Evolutionary conservation across 2,329 filamentous ascomycete genomes (phyloP).

Genomic region (Talaromyces atroroseus): DNA sequence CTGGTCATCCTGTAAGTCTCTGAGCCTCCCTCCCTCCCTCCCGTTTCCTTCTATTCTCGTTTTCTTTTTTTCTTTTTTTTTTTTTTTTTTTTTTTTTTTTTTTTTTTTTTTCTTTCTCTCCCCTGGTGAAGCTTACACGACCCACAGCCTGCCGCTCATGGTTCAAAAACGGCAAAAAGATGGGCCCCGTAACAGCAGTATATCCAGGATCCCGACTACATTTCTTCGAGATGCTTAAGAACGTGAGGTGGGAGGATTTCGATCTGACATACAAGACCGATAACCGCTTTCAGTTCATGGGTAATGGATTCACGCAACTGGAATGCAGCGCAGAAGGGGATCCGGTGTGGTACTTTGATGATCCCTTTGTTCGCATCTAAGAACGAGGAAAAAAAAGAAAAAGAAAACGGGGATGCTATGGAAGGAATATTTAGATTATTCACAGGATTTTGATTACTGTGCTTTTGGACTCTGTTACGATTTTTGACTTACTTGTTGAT

Average conservation of each 20-base stretch:
- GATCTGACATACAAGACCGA: conserved; percentile 14
- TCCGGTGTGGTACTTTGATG: neutral
- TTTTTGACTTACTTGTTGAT: too few relatives aligned
- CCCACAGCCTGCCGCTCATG: neutral
- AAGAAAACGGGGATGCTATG: too few relatives aligned
- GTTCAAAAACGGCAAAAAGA: conserved; percentile 15
- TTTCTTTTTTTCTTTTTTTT: too few relatives aligned
- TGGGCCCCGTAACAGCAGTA: conserved; percentile 16
- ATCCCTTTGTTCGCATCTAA: neutral
- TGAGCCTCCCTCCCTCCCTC: too few relatives aligned
- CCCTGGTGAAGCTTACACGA: too few relatives aligned
- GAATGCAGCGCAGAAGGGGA: conserved; percentile 8
- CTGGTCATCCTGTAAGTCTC: neutral
- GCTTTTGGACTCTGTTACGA: too few relatives aligned
- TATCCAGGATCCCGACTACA: conserved; percentile 21
- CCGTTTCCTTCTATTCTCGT: too few relatives aligned
- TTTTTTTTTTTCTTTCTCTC: too few relatives aligned
- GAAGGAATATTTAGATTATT: too few relatives aligned
- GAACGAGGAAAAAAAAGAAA: too few relatives aligned
- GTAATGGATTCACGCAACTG: conserved; percentile 14
- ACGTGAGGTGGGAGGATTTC: conserved; percentile 13
- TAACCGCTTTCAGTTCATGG: conserved; percentile 16
- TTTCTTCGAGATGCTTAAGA: conserved; percentile 8
- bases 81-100: too few relatives aligned
- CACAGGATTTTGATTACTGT: too few relatives aligned